These are phyloP conservation scores for Coemansia sp. DNA, from an alignment of 192 early-diverging fungal species.

Conservation along the genomic window DNA sequence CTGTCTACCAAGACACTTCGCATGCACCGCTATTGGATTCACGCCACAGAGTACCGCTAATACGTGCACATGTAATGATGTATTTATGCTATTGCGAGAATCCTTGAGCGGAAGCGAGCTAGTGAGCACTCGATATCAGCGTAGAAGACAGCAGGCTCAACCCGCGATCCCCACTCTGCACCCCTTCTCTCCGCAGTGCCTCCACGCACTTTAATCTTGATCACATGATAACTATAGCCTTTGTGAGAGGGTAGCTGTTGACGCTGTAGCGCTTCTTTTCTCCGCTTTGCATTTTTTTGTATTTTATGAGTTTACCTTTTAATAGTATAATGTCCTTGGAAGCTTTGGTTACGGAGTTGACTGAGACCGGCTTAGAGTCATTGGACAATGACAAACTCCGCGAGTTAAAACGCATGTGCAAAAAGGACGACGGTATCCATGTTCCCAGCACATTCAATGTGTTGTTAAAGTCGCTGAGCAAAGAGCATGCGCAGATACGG, in stretches of 20 bases:
- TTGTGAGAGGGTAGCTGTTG: not conserved
- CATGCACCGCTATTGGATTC: too few species aligned
- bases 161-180: not conserved
- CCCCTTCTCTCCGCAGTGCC: not conserved
- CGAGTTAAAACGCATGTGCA: conserved; percentile 27
- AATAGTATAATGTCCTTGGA: conserved; percentile 6
- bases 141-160: not conserved
- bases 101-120: not conserved
- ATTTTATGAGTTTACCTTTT: not conserved
- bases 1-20: too few species aligned
- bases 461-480: conserved; percentile 13
- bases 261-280: not conserved
- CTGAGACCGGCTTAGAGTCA: conserved; percentile 16
- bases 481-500: conserved; percentile 56
- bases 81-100: not conserved
- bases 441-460: conserved; percentile 1
- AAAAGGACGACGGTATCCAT: not conserved
- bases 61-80: too few species aligned
- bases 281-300: not conserved
- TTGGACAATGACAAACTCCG: conserved; percentile 13
- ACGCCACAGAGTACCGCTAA: too few species aligned
- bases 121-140: conserved; percentile 2
- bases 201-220: too few species aligned
- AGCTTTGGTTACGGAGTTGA: conserved; percentile 27
- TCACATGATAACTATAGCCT: not conserved